Base-by-base conservation (phyloP, 768 basidiomycete species). In the Brasilioporus rufonigricans region DNA sequence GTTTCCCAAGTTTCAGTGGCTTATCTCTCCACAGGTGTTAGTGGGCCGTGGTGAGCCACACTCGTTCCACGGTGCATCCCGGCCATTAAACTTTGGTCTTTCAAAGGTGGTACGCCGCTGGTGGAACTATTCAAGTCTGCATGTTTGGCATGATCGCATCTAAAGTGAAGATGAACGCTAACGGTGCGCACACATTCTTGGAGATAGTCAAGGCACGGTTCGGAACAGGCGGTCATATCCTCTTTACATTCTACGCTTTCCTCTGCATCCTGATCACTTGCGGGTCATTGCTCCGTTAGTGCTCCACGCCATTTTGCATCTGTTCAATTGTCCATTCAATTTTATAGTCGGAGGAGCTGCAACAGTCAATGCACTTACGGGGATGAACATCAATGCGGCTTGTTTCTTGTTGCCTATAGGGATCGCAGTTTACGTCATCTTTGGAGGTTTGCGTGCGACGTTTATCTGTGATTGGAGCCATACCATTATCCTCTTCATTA, bases 121-220 rank as follows among this genome's bases (percentile, higher is more conserved):
- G 80, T 3, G 79, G 76, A 35, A 83, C 81, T 0, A 78, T 80
- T 21, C 11, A 80, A 79, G 70, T 77, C 75, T 39, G 16, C 33
- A 46, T 31, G 29, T 39, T 36, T 4, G 80, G 82, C 4, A 11
- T 10, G 40, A 13, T 39, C 4, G 6, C 9, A 16, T 40, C 29
- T 14, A 79, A 82, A 61, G 77, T 84, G 12, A 85, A 84, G 65
- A 76, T 76, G 73, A 83, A 83, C 47, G 83, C 82, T 0, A 81
- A 81, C 31, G 76, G 77, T 16, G 81, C 81, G 0, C 80, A 38
- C 18, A 85, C 82, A 0, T 84, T 81, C 59, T 68, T 82, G 24
- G 81, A 85, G 72, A 81, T 84, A 32, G 79, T 80, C 32, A 75
- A 77, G 53, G 71, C 69, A 0, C 74, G 80, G n/a, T 81, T 79